phyloP scores from a whole-genome alignment of 2,329 filamentous ascomycete genomes.

The Stemphylium beticola region DNA sequence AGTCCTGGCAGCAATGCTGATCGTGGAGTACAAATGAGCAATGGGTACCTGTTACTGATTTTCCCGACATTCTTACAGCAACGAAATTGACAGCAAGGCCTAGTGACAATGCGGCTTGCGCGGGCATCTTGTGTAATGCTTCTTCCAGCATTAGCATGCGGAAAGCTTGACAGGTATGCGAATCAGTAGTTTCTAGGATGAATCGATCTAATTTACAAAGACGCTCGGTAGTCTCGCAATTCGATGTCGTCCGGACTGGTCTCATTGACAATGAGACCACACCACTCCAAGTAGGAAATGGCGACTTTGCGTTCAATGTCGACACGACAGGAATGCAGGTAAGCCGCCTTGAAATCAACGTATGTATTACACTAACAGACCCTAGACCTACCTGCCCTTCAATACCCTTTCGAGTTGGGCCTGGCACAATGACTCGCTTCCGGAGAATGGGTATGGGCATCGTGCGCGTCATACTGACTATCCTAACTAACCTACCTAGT shows the following conservation, averaged over 20 bases:
- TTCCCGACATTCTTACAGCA: too few relatives aligned
- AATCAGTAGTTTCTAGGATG: too few relatives aligned
- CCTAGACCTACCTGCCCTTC: slow-evolving; percentile 48
- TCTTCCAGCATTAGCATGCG: too few relatives aligned
- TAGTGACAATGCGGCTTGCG: too few relatives aligned
- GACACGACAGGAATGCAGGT: slow-evolving; percentile 55
- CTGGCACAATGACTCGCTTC: slow-evolving; percentile 54
- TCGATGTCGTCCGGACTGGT: slow-evolving; percentile 25
- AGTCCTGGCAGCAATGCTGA: too few relatives aligned
- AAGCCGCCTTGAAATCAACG: neutral
- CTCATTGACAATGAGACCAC: slow-evolving; percentile 51
- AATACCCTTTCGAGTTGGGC: slow-evolving; percentile 52
- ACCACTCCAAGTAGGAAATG: slow-evolving; percentile 58
- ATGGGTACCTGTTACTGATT: too few relatives aligned
- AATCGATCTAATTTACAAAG: too few relatives aligned
- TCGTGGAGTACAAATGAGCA: too few relatives aligned
- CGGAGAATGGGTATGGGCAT: slow-evolving; percentile 38
- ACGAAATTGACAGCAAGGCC: too few relatives aligned
- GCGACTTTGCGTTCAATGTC: slow-evolving; percentile 55
- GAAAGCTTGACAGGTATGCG: too few relatives aligned
- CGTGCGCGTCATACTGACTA: slow-evolving; percentile 19
- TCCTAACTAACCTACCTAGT: slow-evolving; percentile 6
- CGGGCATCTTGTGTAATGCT: too few relatives aligned
- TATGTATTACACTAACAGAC: neutral
- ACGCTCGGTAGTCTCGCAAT: slow-evolving; percentile 22